These are phyloP conservation scores for Phylloporus sp. DNA, from an alignment of 768 basidiomycete species.

Conservation along the genomic window DNA sequence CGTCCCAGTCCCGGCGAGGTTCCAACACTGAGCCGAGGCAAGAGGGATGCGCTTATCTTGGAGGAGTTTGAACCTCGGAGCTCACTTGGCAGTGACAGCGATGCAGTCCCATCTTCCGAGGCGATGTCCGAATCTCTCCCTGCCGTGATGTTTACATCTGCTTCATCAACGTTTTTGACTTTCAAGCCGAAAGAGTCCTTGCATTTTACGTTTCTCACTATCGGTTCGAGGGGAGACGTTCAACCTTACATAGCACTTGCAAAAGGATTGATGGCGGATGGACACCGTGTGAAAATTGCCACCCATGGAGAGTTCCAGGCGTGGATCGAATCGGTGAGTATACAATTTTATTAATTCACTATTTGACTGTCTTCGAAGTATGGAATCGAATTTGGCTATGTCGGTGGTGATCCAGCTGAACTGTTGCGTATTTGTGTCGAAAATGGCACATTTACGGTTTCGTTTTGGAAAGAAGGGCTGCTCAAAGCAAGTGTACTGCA, in stretches of 20 bases:
- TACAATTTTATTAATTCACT: background rate
- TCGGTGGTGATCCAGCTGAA: conserved; percentile 97
- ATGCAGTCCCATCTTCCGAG: conserved; percentile 47
- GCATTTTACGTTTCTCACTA: conserved; percentile 91
- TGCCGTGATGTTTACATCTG: conserved; percentile 94
- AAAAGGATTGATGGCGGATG: conserved; percentile 86
- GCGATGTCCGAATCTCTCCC: conserved; percentile 66
- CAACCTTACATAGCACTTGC: conserved; percentile 97
- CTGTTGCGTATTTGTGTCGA: conserved; percentile 97
- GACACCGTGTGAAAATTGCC: conserved; percentile 85
- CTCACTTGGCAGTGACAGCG: conserved; percentile 32
- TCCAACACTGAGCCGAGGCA: conserved; percentile 42
- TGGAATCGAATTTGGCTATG: conserved; percentile 92
- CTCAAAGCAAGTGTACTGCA: conserved; percentile 55
- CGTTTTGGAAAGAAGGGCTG: conserved; percentile 88
- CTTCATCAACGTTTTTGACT: conserved; percentile 93
- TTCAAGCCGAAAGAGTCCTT: conserved; percentile 87
- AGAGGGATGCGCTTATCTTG: conserved; percentile 71
- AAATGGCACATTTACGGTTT: conserved; percentile 95
- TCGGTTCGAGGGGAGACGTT: conserved; percentile 94
- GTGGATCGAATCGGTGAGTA: conserved; percentile 89
- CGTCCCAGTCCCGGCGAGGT: conserved; percentile 44
- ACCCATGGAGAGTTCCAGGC: conserved; percentile 92
- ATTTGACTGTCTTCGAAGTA: conserved; percentile 45
- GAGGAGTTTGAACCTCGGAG: conserved; percentile 73